phyloP scores from a whole-genome alignment of 148 eudicot species.

The Nyssa sinensis region DNA sequence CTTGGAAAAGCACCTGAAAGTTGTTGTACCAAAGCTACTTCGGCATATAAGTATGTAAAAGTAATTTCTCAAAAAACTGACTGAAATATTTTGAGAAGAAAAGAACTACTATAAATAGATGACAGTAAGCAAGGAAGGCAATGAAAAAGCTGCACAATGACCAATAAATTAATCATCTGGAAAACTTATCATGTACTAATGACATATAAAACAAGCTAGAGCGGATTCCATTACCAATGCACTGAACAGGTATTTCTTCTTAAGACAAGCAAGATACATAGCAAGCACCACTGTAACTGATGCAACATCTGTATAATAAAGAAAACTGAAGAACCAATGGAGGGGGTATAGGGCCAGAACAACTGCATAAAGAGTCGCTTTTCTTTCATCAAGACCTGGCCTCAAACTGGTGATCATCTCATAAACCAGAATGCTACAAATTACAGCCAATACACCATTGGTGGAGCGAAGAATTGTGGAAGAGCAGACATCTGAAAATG shows the following conservation, averaged over 20 bases:
- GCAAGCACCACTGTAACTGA: constrained; percentile 69
- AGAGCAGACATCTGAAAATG: constrained; percentile 63
- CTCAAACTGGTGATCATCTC: constrained; percentile 55
- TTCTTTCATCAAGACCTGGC: constrained; percentile 66
- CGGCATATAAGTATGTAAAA: not conserved
- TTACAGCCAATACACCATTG: constrained; percentile 64
- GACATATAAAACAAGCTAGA: constrained; percentile 9
- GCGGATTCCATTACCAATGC: constrained; percentile 51
- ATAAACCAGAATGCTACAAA: constrained; percentile 66
- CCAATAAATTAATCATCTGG: not conserved
- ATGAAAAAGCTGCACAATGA: not conserved
- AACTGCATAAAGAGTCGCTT: constrained; percentile 56
- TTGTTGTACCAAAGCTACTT: not conserved
- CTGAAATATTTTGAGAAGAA: not conserved
- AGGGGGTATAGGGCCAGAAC: constrained; percentile 77
- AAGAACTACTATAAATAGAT: not conserved
- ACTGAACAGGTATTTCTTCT: constrained; percentile 60
- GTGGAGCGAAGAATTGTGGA: constrained; percentile 65
- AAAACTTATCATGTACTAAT: not conserved
- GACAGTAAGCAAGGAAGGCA: not conserved
- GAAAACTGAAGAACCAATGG: constrained; percentile 90
- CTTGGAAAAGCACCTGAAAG: too few relatives aligned
- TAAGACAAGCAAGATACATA: constrained; percentile 59
- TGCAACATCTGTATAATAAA: constrained; percentile 89
- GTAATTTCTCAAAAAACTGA: not conserved